Percentiles rank a stretch among this genome's conserved stretches.
phyloP scores from a whole-genome alignment of 305 asterid species.

The Solanum hybrid region DNA sequence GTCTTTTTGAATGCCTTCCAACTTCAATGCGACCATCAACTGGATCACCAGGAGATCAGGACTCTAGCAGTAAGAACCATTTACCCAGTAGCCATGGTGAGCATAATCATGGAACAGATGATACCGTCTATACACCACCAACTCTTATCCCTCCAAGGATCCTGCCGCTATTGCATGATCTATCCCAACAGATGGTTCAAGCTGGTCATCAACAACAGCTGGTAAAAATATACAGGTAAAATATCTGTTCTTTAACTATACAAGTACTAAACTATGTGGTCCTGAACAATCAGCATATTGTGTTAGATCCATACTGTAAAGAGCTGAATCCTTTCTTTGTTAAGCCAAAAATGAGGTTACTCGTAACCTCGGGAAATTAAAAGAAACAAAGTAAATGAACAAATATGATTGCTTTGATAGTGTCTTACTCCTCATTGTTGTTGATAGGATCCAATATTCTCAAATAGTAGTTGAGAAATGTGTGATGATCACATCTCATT shows the following conservation, averaged over 20 bases:
- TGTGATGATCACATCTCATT: not conserved
- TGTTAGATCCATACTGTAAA: not conserved
- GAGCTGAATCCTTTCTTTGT: not conserved
- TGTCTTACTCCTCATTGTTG: not conserved
- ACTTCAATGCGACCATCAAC: slow-evolving; percentile 91
- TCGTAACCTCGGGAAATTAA: not conserved
- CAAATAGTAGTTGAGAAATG: not conserved
- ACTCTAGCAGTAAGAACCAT: slow-evolving; percentile 52
- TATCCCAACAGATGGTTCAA: slow-evolving; percentile 86
- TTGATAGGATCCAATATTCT: not conserved
- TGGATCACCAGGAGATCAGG: slow-evolving; percentile 62
- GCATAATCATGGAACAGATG: slow-evolving; percentile 42
- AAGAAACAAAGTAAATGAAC: not conserved
- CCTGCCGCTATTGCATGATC: slow-evolving; percentile 84
- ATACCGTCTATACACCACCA: slow-evolving; percentile 70
- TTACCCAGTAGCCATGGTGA: slow-evolving; percentile 61
- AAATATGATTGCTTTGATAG: not conserved
- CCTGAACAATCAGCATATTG: not conserved
- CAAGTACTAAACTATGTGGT: not conserved
- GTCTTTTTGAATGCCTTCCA: slow-evolving; percentile 96
- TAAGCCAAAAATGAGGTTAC: not conserved
- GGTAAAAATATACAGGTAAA: slow-evolving; percentile 68
- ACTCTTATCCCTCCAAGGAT: slow-evolving; percentile 83
- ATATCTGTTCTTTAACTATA: not conserved
- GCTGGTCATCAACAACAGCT: slow-evolving; percentile 84